These are phyloP conservation scores for Nematodospora anomalae DNA, from an alignment of 1,139 yeast species.

Conservation along the genomic window DNA sequence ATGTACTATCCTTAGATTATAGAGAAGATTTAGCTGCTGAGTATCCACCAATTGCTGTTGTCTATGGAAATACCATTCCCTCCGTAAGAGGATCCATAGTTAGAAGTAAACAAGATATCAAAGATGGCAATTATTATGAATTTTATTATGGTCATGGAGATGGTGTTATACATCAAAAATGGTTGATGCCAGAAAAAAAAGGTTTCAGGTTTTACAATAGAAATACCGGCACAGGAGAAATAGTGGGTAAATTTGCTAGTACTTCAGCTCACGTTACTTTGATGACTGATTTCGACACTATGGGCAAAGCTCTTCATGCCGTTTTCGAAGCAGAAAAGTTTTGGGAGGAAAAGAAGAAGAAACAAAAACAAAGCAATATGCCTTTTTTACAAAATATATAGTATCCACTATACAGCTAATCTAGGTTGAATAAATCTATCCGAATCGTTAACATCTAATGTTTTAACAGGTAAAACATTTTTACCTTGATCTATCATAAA, in stretches of 20 bases:
- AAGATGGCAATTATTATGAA: conserved; percentile 69
- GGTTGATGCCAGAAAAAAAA: conserved; percentile 73
- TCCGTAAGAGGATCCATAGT: conserved; percentile 81
- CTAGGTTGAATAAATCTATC: conserved; percentile 14
- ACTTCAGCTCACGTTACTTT: conserved; percentile 76
- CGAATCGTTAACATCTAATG: conserved; percentile 9
- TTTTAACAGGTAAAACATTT: conserved; percentile 11
- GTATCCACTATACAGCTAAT: conserved; percentile 12
- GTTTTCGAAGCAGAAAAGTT: conserved; percentile 53
- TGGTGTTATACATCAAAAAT: conserved; percentile 83
- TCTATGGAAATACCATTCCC: conserved; percentile 80
- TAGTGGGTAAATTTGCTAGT: conserved; percentile 67
- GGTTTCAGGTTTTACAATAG: conserved; percentile 54
- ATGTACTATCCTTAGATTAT: conserved; percentile 56
- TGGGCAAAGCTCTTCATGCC: conserved; percentile 69
- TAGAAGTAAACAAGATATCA: conserved; percentile 57
- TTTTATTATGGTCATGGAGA: conserved; percentile 89
- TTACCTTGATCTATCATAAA: conserved; percentile 23
- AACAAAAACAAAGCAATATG: conserved; percentile 3
- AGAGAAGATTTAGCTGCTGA: conserved; percentile 42
- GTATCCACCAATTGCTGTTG: conserved; percentile 82
- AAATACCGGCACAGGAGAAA: conserved; percentile 40
- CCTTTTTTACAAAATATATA: neutral
- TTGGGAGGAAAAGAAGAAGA: conserved; percentile 25
- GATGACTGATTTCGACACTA: conserved; percentile 68